Evolutionary conservation across 306 rosid genomes (phyloP).

Genomic region (Psophocarpus tetragonolobus): DNA sequence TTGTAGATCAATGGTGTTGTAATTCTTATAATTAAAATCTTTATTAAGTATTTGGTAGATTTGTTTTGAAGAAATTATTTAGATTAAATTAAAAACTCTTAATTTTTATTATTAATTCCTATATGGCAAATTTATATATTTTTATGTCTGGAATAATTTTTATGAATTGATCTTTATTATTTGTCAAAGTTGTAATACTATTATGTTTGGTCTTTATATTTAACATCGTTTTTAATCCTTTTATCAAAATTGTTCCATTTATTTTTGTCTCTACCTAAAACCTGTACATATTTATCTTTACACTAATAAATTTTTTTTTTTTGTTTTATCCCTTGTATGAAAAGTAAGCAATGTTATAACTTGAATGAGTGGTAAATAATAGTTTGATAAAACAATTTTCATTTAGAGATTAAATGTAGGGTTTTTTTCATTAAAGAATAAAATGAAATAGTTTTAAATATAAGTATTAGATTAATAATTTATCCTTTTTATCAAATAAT

Average conservation of each 20-base stretch:
- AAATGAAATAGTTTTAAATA: background rate
- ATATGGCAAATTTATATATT: too few relatives aligned
- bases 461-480: too few relatives aligned
- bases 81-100: background rate
- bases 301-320: background rate
- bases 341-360: background rate
- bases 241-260: background rate
- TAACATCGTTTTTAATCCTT: background rate
- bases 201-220: background rate
- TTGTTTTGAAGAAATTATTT: background rate
- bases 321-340: background rate
- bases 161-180: background rate
- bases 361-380: background rate
- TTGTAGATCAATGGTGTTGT: background rate
- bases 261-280: background rate
- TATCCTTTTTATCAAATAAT: background rate
- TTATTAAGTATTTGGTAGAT: background rate
- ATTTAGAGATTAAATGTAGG: background rate
- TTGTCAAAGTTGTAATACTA: background rate
- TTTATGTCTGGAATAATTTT: background rate
- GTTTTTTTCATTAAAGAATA: background rate
- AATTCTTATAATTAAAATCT: background rate
- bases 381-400: background rate
- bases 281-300: background rate
- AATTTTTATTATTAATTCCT: too few relatives aligned